These are phyloP conservation scores for Boletellus ananiceps DNA, from an alignment of 768 basidiomycete species.

Conservation along the genomic window DNA sequence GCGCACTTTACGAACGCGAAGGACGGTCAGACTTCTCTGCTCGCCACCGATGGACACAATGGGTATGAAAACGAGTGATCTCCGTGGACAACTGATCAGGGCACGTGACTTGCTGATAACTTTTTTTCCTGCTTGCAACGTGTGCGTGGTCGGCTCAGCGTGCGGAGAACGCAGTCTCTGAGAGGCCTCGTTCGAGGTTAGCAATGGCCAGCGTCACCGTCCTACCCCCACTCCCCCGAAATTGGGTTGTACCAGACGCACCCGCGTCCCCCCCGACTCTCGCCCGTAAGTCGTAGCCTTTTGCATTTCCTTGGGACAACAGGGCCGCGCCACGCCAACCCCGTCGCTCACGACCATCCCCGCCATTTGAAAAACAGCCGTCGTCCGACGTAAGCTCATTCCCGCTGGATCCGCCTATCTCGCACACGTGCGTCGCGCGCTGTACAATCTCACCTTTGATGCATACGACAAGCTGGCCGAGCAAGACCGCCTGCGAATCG, in stretches of 20 bases:
- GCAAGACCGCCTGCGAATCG: slow-evolving; percentile 48
- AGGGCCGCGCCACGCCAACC: too few relatives aligned
- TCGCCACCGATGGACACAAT: too few relatives aligned
- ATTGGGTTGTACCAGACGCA: slow-evolving; percentile 18
- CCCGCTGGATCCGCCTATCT: slow-evolving; percentile 89
- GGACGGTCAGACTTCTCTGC: too few relatives aligned
- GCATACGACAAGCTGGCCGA: slow-evolving; percentile 70
- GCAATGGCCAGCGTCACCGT: slow-evolving; percentile 24
- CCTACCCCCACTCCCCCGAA: slow-evolving; percentile 24
- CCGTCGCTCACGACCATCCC: too few relatives aligned
- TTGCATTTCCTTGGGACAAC: not conserved
- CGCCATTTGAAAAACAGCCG: slow-evolving; percentile 9
- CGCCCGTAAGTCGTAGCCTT: slow-evolving; percentile 23
- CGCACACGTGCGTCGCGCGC: slow-evolving; percentile 69
- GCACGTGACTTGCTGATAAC: slow-evolving; percentile 17
- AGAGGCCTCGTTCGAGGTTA: not conserved
- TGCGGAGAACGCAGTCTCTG: too few relatives aligned
- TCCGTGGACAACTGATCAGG: slow-evolving; percentile 11
- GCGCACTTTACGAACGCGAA: not conserved
- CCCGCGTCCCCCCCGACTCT: slow-evolving; percentile 11
- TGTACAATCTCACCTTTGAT: slow-evolving; percentile 76
- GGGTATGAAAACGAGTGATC: not conserved
- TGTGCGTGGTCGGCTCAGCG: not conserved
- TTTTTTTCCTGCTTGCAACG: not conserved
- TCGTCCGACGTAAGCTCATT: slow-evolving; percentile 52